phyloP scores from a whole-genome alignment of 768 basidiomycete genomes.

The Leccinum truebloodii region DNA sequence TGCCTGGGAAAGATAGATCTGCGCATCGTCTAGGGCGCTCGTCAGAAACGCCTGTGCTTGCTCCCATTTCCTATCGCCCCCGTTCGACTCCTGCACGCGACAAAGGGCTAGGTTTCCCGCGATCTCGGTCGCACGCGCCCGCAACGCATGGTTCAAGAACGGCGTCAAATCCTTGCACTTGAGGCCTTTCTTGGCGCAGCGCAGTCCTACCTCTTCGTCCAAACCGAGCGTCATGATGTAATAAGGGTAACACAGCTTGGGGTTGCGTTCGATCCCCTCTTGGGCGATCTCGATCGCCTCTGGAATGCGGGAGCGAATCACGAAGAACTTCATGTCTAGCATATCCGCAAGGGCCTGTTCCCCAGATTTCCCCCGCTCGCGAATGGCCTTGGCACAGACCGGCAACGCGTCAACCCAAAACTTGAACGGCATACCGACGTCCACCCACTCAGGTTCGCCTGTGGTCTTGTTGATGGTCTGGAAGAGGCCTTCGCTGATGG shows the following conservation, averaged over 20 bases:
- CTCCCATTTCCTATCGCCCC: constrained; percentile 48
- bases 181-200: constrained; percentile 63
- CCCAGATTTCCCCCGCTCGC: constrained; percentile 38
- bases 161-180: constrained; percentile 55
- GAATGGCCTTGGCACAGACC: constrained; percentile 53
- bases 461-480: constrained; percentile 44
- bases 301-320: constrained; percentile 47
- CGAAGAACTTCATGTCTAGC: constrained; percentile 59
- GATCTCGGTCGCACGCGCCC: constrained; percentile 60
- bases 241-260: constrained; percentile 58
- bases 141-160: constrained; percentile 57
- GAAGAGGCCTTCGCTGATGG: constrained; percentile 54
- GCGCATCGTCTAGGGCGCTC: constrained; percentile 62
- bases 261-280: constrained; percentile 49
- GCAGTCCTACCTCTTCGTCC: constrained; percentile 39
- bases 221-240: constrained; percentile 54
- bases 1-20: constrained; percentile 50
- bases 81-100: constrained; percentile 42
- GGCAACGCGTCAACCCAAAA: constrained; percentile 60
- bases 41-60: constrained; percentile 62
- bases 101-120: constrained; percentile 55
- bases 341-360: constrained; percentile 58
- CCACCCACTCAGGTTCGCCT: constrained; percentile 39
- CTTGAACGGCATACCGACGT: constrained; percentile 57
- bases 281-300: constrained; percentile 50